Conservation (phyloP, 106 monocot species). For the Allium cepa region DNA sequence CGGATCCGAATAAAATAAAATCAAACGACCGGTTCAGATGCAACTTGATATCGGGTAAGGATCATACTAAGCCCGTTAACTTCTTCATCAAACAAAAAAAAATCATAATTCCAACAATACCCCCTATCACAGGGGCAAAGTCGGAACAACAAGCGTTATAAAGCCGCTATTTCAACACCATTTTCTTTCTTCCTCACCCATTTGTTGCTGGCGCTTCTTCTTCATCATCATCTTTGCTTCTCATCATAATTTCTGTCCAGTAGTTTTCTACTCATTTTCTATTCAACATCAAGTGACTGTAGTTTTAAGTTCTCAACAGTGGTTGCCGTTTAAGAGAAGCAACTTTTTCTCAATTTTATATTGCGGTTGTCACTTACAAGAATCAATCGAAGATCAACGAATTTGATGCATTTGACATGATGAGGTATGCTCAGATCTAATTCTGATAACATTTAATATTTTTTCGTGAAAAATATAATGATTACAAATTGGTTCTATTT, state of each 20-base stretch:
- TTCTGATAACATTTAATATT: neutral
- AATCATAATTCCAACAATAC: neutral
- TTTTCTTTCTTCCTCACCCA: conserved; percentile 5
- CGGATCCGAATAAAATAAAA: too few relatives aligned
- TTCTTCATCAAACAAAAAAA: neutral
- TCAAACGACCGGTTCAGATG: too few relatives aligned
- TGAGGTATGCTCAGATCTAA: conserved; percentile 10
- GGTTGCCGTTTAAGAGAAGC: neutral
- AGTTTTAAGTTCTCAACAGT: neutral
- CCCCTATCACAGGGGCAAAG: neutral
- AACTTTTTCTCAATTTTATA: conserved; percentile 1
- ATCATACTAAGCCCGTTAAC: too few relatives aligned
- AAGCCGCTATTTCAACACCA: conserved; percentile 11
- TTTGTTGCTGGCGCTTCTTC: conserved; percentile 5
- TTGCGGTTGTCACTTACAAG: neutral
- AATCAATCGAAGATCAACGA: neutral
- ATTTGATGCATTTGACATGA: conserved; percentile 10
- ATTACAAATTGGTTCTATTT: neutral
- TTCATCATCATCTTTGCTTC: neutral
- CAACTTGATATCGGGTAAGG: too few relatives aligned
- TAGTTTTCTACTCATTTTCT: neutral
- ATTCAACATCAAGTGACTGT: neutral
- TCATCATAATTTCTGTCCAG: neutral
- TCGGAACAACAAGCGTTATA: neutral
- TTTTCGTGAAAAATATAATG: too few relatives aligned